Evolutionary conservation across 2,329 filamentous ascomycete species (phyloP).

Genomic region (Penicillium sumatraense): DNA sequence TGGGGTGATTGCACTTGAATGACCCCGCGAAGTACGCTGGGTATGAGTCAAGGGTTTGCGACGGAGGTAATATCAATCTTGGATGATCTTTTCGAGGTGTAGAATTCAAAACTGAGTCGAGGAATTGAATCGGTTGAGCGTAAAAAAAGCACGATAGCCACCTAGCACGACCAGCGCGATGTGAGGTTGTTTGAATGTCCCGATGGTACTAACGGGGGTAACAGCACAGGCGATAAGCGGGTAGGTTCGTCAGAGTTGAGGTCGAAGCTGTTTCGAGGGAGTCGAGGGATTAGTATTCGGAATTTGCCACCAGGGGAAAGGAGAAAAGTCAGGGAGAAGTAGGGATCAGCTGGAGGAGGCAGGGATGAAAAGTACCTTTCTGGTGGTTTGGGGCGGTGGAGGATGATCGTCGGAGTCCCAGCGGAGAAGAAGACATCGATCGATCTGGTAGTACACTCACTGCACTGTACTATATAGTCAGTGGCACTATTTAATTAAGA

Average conservation of each 20-base stretch:
- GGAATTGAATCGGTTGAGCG: background rate
- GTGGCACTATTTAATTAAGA: too few species aligned
- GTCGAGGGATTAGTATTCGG: background rate
- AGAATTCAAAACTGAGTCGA: background rate
- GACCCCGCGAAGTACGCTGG: constrained; percentile 11
- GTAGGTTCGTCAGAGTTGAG: background rate
- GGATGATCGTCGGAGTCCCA: constrained; percentile 19
- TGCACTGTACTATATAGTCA: too few species aligned
- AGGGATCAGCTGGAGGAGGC: constrained; percentile 17
- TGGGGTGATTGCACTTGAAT: constrained; percentile 15
- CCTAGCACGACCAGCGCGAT: constrained; percentile 28
- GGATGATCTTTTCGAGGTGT: background rate
- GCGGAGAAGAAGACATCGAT: background rate
- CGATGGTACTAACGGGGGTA: background rate
- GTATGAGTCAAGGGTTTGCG: constrained; percentile 6
- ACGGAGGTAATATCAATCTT: background rate
- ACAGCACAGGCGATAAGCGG: constrained; percentile 9
- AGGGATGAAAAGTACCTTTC: constrained; percentile 23
- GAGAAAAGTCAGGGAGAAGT: constrained; percentile 6
- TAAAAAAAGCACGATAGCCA: constrained; percentile 8
- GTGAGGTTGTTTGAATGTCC: constrained; percentile 7
- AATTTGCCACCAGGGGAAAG: background rate
- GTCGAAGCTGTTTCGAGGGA: background rate
- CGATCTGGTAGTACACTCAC: too few species aligned
- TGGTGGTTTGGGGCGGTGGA: constrained; percentile 25